Percentiles rank a stretch among this genome's conserved stretches.
These are phyloP conservation scores for Ziziphus jujuba DNA, from an alignment of 306 rosid species.

Conservation along the genomic window DNA sequence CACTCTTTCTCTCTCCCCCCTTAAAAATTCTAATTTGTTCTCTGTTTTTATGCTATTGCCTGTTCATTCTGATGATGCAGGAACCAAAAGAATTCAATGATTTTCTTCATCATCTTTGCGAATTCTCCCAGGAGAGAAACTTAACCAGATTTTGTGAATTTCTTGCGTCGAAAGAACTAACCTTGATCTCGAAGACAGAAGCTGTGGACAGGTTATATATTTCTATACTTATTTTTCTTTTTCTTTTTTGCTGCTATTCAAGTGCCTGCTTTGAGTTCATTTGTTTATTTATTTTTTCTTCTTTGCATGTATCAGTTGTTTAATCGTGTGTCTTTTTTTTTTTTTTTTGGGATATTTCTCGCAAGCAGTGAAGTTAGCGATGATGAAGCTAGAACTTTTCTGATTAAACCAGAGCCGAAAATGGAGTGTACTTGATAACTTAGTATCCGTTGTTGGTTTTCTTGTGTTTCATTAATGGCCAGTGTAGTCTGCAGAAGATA, in stretches of 20 bases:
- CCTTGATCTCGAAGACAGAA: constrained; percentile 71
- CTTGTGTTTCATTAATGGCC: no score
- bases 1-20: constrained; percentile 7
- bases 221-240: constrained; percentile 2
- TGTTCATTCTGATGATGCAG: constrained; percentile 32
- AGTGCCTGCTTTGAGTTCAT: constrained; percentile 1
- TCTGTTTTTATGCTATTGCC: background rate
- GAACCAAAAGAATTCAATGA: constrained; percentile 88
- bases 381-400: constrained; percentile 64
- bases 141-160: constrained; percentile 55
- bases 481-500: background rate
- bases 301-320: background rate
- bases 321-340: constrained; percentile 17
- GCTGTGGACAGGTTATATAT: constrained; percentile 72
- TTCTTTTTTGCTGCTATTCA: background rate
- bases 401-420: constrained; percentile 56
- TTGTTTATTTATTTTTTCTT: background rate
- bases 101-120: constrained; percentile 56
- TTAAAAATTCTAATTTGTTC: background rate
- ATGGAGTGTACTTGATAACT: constrained; percentile 22
- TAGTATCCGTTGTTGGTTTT: background rate
- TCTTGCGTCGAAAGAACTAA: constrained; percentile 58
- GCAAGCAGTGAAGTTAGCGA: constrained; percentile 73
- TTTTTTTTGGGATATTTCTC: no score
- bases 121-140: constrained; percentile 54